Percentiles rank a stretch among this genome's conserved stretches.
phyloP scores from a whole-genome alignment of 2,329 filamentous ascomycete species.

The Pezicula radicicola region DNA sequence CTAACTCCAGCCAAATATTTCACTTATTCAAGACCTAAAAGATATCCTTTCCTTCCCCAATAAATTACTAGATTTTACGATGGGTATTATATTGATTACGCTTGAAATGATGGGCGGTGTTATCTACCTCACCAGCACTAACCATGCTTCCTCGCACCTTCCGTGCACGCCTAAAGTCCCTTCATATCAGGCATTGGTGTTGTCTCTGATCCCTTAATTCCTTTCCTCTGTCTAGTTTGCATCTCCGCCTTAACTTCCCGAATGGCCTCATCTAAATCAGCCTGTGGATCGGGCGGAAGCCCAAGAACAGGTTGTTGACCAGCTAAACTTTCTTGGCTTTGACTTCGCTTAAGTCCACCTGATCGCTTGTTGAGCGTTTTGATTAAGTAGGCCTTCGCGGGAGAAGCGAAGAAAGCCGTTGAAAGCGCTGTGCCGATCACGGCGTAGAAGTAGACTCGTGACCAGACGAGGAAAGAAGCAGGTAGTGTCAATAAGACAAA shows the following conservation, averaged over 20 bases:
- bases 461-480: slow-evolving; percentile 73
- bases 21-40: too few relatives aligned
- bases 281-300: slow-evolving; percentile 70
- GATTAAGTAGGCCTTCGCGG: slow-evolving; percentile 61
- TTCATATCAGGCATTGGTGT: slow-evolving; percentile 9
- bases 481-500: slow-evolving; percentile 79
- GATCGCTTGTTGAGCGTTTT: slow-evolving; percentile 57
- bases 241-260: slow-evolving; percentile 50
- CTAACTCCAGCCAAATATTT: too few relatives aligned
- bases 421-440: slow-evolving; percentile 63
- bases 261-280: slow-evolving; percentile 64
- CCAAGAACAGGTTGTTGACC: slow-evolving; percentile 67
- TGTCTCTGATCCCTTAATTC: slow-evolving; percentile 7
- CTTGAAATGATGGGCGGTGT: too few relatives aligned
- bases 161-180: neutral
- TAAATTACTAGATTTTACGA: too few relatives aligned
- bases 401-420: slow-evolving; percentile 76
- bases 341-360: slow-evolving; percentile 41
- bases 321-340: slow-evolving; percentile 55
- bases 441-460: slow-evolving; percentile 84
- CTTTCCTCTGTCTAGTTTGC: slow-evolving; percentile 24
- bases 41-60: too few relatives aligned
- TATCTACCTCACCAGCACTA: too few relatives aligned
- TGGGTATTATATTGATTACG: too few relatives aligned
- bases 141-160: too few relatives aligned